Evolutionary conservation across 805 yeast genomes (phyloP).

Genomic region (Kuraishia capsulata): DNA sequence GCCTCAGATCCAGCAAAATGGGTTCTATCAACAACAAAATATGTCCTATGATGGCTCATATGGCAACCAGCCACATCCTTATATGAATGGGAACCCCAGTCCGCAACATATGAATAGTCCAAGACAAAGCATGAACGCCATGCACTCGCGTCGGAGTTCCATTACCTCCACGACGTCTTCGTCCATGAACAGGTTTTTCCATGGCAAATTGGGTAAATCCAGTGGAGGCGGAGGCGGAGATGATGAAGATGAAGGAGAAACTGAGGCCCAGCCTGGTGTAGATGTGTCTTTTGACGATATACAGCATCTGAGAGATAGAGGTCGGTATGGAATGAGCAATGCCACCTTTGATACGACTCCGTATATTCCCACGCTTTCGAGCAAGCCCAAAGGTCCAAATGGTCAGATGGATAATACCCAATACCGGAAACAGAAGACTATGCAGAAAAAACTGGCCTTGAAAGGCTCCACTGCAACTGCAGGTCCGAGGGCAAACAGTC

Average conservation of each 20-base stretch:
- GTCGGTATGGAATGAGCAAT: constrained; percentile 46
- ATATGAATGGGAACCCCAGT: no score
- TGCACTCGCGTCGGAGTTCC: constrained; percentile 13
- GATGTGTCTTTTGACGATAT: constrained; percentile 57
- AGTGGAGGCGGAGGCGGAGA: constrained; percentile 15
- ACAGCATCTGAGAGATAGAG: constrained; percentile 53
- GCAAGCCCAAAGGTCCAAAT: constrained; percentile 17
- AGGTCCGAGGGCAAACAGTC: constrained; percentile 18
- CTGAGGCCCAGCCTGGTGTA: constrained; percentile 13
- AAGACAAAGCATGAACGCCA: constrained; percentile 11
- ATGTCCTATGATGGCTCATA: not conserved
- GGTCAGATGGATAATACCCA: constrained; percentile 40
- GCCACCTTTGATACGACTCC: constrained; percentile 51
- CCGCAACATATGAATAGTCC: not conserved
- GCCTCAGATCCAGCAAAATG: constrained; percentile 20
- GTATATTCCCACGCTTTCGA: constrained; percentile 59
- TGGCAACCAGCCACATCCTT: not conserved
- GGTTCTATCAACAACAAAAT: not conserved
- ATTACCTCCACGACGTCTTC: constrained; percentile 18
- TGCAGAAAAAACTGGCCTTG: constrained; percentile 45
- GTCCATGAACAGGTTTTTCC: constrained; percentile 30
- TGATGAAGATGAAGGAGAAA: constrained; percentile 16
- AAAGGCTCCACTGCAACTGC: constrained; percentile 20
- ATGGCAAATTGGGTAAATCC: constrained; percentile 21
- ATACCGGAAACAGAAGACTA: constrained; percentile 62